Percentiles rank a stretch among this genome's conserved stretches.
These are phyloP conservation scores for Fremontodendron californicum DNA, from an alignment of 345 rosid species.

Conservation along the genomic window DNA sequence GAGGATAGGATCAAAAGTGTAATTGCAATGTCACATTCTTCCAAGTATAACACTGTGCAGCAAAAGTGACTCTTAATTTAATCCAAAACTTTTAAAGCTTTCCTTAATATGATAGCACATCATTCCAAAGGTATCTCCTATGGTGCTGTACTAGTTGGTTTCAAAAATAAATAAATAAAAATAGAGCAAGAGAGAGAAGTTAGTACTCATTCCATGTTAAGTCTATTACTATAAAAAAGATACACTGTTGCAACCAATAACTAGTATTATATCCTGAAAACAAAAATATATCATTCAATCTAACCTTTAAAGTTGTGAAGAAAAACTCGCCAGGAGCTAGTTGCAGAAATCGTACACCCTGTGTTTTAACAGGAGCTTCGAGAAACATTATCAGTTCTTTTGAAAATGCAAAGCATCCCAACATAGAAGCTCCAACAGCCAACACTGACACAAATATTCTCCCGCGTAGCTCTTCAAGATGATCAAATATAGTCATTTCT, in stretches of 20 bases:
- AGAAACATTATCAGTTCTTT: conserved; percentile 77
- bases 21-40: too few species aligned
- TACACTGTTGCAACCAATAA: not conserved
- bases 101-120: not conserved
- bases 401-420: conserved; percentile 87
- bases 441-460: conserved; percentile 78
- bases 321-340: conserved; percentile 97
- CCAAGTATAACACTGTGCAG: too few species aligned
- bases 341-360: conserved; percentile 90
- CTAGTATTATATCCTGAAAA: not conserved
- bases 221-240: not conserved
- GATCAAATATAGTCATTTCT: conserved; percentile 94
- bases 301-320: conserved; percentile 90
- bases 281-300: conserved; percentile 7
- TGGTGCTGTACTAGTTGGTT: not conserved
- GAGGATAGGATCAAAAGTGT: not conserved
- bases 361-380: conserved; percentile 90
- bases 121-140: not conserved
- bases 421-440: conserved; percentile 86
- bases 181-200: not conserved
- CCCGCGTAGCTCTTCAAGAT: conserved; percentile 87
- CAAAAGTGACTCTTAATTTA: too few species aligned
- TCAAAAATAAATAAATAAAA: not conserved
- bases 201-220: not conserved
- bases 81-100: not conserved